phyloP scores from a whole-genome alignment of 2,329 filamentous ascomycete genomes.

The Cryphonectria japonica region DNA sequence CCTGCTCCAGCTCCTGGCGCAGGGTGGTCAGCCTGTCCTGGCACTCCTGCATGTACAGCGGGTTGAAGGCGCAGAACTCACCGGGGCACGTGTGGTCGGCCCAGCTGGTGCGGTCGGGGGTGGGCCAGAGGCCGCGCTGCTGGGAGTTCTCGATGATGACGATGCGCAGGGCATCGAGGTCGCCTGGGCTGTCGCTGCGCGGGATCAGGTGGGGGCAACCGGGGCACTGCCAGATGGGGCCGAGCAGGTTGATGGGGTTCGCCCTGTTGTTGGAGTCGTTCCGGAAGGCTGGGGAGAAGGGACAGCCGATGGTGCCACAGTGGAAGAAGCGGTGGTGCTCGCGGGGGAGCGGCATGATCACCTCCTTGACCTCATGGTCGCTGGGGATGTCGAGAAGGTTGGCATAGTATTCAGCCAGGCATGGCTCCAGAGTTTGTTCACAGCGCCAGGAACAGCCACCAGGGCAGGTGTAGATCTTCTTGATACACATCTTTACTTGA shows the following conservation, averaged over 20 bases:
- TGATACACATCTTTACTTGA: not conserved
- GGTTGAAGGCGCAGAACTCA: constrained; percentile 11
- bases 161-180: not conserved
- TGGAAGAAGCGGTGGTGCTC: not conserved
- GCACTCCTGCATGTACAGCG: not conserved
- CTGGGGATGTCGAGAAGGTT: not conserved
- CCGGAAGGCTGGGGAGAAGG: not conserved
- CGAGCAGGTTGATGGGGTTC: not conserved
- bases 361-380: not conserved
- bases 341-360: not conserved
- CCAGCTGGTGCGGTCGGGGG: not conserved
- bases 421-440: not conserved
- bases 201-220: not conserved
- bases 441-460: not conserved
- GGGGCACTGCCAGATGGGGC: not conserved
- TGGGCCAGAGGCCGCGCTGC: not conserved
- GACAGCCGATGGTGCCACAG: not conserved
- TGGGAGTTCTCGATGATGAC: not conserved
- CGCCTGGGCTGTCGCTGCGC: not conserved
- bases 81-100: not conserved
- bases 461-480: not conserved
- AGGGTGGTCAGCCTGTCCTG: not conserved
- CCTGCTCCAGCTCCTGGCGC: not conserved
- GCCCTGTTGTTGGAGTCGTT: not conserved
- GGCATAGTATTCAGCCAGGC: not conserved